Evolutionary conservation across 108 stramenopile genomes (phyloP).

Genomic region (Nitzschia palea): DNA sequence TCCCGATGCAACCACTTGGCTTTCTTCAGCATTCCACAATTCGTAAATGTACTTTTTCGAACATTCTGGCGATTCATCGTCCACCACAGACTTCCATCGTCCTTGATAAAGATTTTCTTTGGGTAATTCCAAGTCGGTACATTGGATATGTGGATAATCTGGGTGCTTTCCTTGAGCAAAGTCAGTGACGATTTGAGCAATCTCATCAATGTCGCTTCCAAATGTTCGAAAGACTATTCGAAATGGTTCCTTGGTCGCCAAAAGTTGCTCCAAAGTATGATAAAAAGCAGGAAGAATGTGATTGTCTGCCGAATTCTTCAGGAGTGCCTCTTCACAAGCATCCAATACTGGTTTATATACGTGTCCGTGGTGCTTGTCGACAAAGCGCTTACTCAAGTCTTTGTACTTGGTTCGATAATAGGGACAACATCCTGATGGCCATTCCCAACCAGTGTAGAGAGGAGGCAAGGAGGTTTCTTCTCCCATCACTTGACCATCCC

Average conservation of each 20-base stretch:
- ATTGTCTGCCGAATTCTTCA: conserved; percentile 9
- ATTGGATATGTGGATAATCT: conserved; percentile 51
- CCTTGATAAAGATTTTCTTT: conserved; percentile 44
- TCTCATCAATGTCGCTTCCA: conserved; percentile 67
- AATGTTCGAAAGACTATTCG: conserved; percentile 80
- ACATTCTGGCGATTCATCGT: conserved; percentile 5
- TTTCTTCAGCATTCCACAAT: conserved; percentile 33
- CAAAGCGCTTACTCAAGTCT: conserved; percentile 52
- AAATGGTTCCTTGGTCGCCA: conserved; percentile 8
- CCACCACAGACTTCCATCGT: conserved; percentile 35
- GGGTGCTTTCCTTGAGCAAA: conserved; percentile 83
- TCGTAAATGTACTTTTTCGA: conserved; percentile 18
- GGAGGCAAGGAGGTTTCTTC: conserved; percentile 45
- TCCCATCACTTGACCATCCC: conserved; percentile 68
- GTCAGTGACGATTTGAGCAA: conserved; percentile 54
- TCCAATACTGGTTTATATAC: conserved; percentile 40
- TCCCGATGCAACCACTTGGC: conserved; percentile 46
- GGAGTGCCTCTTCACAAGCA: conserved; percentile 6
- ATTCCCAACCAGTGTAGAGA: conserved; percentile 76
- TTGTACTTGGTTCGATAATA: conserved; percentile 80
- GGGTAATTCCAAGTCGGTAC: conserved; percentile 46
- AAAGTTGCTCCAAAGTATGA: conserved; percentile 47
- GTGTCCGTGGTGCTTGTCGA: conserved; percentile 46
- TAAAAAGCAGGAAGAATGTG: conserved; percentile 80
- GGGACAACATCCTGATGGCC: conserved; percentile 65